Evolutionary conservation across 2,329 filamentous ascomycete species (phyloP), one percentile per base, ranked within the genome.

Genomic region (Ceratocystis ficicola): DNA sequence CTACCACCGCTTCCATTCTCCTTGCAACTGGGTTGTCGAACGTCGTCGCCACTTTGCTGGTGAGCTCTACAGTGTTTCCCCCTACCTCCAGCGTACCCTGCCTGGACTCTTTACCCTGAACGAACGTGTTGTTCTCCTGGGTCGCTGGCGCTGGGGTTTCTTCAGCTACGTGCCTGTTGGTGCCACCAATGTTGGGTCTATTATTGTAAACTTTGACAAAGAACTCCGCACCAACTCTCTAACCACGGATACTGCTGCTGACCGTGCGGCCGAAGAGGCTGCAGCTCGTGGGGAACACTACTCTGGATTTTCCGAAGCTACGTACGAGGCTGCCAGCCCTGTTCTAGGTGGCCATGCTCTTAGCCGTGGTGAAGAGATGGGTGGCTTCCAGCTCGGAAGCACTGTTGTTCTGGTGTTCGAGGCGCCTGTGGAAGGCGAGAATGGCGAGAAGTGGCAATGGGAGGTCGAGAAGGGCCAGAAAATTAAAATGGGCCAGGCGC

Each of bases 1-100:
- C 78, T 99, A 99, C 77, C 94, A 99, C 77, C 89, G 93, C 69
- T 99, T 97, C 79, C 95, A 99, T 78, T 95, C 90, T 1, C 94
- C 94, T 0, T 87, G 90, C 1, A 88, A 90, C 71, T 99, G 94
- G 94, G 91, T 99, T 17, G 94, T 94, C 44, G 89, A 96, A 76
- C 86, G 86, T 70, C 86, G 95, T 55, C 89, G 94, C n/a, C 94
- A 99, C 77, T 99, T 99, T 73, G 92, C 94, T 0, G 94, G 94
- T 67, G 95, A 99, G 76, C 81, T 99, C 7, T 99, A 89, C 79
- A 93, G 88, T 65, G 94, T 99, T 3, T 95, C 90, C 0, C 94
- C 94, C 0, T 99, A 96, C 75, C 83, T 99, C 12, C 92, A 96
- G 74, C 87, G 90, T 70, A 95, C 89, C 0, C 81, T 99, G 0